Evolutionary conservation across 192 early-diverging fungal species (phyloP).

Genomic region (Coemansia asiatica): DNA sequence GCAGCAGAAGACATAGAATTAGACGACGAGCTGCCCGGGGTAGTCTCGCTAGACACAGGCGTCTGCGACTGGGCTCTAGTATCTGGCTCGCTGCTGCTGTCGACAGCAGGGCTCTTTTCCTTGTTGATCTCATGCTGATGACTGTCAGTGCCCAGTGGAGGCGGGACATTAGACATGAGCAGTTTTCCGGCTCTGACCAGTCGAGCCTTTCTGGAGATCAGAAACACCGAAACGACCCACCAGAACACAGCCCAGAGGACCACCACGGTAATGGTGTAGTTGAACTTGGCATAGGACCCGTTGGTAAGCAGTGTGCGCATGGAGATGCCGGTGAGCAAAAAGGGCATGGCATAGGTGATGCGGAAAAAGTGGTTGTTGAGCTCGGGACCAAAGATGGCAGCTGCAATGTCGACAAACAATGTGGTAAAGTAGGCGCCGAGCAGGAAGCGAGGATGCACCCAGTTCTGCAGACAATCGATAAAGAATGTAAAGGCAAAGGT

Average conservation of each 20-base stretch:
- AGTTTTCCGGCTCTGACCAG: conserved; percentile 35
- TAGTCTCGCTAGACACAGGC: not conserved
- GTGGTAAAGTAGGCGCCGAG: conserved; percentile 42
- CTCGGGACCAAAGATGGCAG: conserved; percentile 45
- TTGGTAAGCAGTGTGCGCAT: conserved; percentile 37
- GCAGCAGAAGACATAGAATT: not conserved
- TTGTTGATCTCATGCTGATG: not conserved
- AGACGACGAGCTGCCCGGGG: conserved; percentile 4
- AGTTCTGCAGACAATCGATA: conserved; percentile 52
- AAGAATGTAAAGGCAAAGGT: conserved; percentile 47
- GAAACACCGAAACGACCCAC: conserved; percentile 46
- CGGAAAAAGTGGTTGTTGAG: conserved; percentile 54
- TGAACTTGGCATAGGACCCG: conserved; percentile 36
- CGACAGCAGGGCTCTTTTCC: not conserved
- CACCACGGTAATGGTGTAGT: conserved; percentile 34
- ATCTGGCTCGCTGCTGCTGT: not conserved
- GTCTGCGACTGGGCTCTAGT: not conserved
- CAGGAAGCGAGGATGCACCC: conserved; percentile 46
- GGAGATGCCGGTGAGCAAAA: conserved; percentile 28
- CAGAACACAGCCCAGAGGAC: conserved; percentile 31
- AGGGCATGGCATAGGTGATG: conserved; percentile 43
- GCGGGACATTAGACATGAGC: conserved; percentile 46
- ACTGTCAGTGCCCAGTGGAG: conserved; percentile 4
- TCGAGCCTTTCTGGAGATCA: conserved; percentile 50
- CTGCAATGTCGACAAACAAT: conserved; percentile 46